Evolutionary conservation across 768 basidiomycete species (phyloP).

Genomic region (Boletus patriciae): DNA sequence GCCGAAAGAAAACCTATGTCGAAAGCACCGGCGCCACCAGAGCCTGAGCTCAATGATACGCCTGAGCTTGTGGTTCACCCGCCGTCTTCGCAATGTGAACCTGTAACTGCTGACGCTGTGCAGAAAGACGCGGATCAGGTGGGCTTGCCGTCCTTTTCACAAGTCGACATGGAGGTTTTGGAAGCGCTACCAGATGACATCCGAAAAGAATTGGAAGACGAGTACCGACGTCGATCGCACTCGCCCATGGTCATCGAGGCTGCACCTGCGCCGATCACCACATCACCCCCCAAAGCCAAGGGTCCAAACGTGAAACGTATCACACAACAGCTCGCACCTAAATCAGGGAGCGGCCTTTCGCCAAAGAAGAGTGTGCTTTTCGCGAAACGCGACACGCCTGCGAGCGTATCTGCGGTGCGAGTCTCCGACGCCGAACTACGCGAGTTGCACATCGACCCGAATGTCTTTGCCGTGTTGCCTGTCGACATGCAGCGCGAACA

Average conservation of each 20-base stretch:
- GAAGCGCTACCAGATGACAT: slow-evolving; percentile 70
- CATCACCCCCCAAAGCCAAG: slow-evolving; percentile 29
- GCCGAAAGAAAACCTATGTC: slow-evolving; percentile 4
- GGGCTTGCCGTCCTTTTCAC: slow-evolving; percentile 70
- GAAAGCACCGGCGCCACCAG: slow-evolving; percentile 1
- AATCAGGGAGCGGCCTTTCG: slow-evolving; percentile 42
- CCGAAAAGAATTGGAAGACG: slow-evolving; percentile 63
- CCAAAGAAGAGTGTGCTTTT: slow-evolving; percentile 40
- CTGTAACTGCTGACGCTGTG: slow-evolving; percentile 1
- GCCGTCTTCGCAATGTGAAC: slow-evolving; percentile 35
- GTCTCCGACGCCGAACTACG: slow-evolving; percentile 58
- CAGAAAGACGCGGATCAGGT: slow-evolving; percentile 20
- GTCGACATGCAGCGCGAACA: slow-evolving; percentile 71
- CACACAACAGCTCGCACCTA: slow-evolving; percentile 63
- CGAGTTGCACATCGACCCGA: slow-evolving; percentile 70
- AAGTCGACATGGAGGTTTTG: slow-evolving; percentile 70
- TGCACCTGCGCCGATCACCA: background rate
- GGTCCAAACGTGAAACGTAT: slow-evolving; percentile 54
- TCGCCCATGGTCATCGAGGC: slow-evolving; percentile 41
- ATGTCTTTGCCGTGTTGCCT: slow-evolving; percentile 66
- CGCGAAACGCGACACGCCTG: slow-evolving; percentile 31
- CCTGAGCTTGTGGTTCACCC: slow-evolving; percentile 33
- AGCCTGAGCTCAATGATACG: background rate
- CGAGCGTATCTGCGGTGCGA: slow-evolving; percentile 36
- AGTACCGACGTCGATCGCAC: slow-evolving; percentile 61